Evolutionary conservation across 2,329 filamentous ascomycete species (phyloP).

Genomic region (Rugonectria rugulosa): DNA sequence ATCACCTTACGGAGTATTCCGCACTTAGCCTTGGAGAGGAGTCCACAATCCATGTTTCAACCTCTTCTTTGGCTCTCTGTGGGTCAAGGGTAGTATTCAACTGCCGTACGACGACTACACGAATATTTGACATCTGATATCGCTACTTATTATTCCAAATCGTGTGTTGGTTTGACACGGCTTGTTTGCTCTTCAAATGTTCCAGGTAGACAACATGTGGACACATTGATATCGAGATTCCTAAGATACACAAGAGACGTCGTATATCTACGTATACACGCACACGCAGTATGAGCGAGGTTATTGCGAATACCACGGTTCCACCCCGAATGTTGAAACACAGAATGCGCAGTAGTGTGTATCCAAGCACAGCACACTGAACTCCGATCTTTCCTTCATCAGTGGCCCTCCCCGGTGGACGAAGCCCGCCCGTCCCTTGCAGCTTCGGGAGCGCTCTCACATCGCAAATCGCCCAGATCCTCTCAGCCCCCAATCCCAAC

Average conservation of each 20-base stretch:
- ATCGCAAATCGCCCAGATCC: conserved; percentile 4
- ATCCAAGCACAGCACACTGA: neutral
- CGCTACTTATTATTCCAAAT: too few species aligned
- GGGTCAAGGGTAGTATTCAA: conserved; percentile 3
- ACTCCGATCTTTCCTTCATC: conserved; percentile 4
- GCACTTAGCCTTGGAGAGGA: neutral
- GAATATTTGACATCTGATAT: neutral
- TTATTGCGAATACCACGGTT: neutral
- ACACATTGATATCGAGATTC: too few species aligned
- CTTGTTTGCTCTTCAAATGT: too few species aligned
- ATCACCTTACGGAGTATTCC: neutral
- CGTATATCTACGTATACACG: too few species aligned
- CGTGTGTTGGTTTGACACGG: too few species aligned
- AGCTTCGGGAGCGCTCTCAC: neutral
- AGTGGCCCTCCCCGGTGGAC: neutral
- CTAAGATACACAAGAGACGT: too few species aligned
- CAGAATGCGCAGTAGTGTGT: neutral
- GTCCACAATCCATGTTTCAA: conserved; percentile 17
- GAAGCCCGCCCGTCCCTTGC: conserved; percentile 9
- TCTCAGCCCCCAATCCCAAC: conserved; percentile 5
- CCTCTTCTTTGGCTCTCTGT: neutral
- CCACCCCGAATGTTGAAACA: conserved; percentile 5
- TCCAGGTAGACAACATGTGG: neutral
- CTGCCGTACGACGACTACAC: conserved; percentile 4
- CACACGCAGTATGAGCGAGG: neutral